phyloP scores from a whole-genome alignment of 768 basidiomycete species.

The Leucosporidium scottii region DNA sequence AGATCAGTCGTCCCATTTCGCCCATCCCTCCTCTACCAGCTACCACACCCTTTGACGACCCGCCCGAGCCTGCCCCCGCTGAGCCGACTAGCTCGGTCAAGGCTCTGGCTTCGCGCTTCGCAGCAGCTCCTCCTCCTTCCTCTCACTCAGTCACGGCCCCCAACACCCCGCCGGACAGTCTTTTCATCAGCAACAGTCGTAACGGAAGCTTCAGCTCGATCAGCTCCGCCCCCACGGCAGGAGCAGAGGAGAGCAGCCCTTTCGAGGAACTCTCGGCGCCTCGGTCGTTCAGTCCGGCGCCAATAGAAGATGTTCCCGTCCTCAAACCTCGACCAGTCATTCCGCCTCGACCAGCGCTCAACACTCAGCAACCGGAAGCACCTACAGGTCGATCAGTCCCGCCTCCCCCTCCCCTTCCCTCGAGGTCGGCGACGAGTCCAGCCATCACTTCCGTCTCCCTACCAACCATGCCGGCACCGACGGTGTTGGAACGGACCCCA shows the following conservation, averaged over 20 bases:
- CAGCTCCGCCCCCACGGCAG: neutral
- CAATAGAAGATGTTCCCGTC: neutral
- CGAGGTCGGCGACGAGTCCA: neutral
- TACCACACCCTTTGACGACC: neutral
- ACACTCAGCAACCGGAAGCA: neutral
- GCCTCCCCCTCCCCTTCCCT: neutral
- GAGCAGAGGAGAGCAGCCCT: neutral
- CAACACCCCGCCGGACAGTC: neutral
- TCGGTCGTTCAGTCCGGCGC: constrained; percentile 10
- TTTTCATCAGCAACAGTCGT: neutral
- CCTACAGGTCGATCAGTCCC: neutral
- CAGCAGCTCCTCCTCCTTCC: neutral
- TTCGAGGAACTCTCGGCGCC: neutral
- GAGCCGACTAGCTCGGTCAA: constrained; percentile 10
- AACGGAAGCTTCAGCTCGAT: neutral
- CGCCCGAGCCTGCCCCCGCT: neutral
- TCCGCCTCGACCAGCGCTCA: constrained; percentile 14
- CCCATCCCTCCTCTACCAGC: neutral
- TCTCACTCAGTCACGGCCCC: neutral
- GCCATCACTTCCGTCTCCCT: neutral
- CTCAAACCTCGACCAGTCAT: constrained; percentile 4
- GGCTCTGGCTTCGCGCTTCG: constrained; percentile 16
- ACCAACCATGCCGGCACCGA: neutral
- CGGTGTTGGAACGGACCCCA: neutral
- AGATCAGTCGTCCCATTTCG: neutral